Conservation (phyloP, 352 stramenopile species). For the Phytophthora pisi region DNA sequence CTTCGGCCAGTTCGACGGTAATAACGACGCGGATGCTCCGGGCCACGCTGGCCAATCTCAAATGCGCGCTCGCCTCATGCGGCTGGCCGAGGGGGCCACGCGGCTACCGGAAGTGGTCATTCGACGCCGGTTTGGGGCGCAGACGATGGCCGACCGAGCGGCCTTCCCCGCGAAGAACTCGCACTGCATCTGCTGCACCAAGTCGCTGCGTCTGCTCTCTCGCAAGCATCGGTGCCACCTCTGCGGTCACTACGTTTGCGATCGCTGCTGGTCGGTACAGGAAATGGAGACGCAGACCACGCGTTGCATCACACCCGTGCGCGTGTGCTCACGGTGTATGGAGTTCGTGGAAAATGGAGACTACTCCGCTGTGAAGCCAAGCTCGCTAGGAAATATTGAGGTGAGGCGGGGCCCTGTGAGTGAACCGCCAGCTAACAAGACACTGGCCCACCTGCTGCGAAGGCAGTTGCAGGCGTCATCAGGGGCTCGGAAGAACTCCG, state of each 20-base stretch:
- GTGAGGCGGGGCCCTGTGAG: conserved; percentile 24
- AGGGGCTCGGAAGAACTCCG: conserved; percentile 36
- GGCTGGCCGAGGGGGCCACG: conserved; percentile 36
- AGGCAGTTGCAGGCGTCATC: conserved; percentile 28
- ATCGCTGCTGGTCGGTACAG: conserved; percentile 36
- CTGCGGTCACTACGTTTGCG: conserved; percentile 39
- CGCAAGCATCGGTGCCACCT: conserved; percentile 37
- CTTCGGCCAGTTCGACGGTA: conserved; percentile 35
- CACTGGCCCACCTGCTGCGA: conserved; percentile 30
- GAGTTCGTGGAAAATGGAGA: conserved; percentile 57
- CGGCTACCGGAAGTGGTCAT: conserved; percentile 34
- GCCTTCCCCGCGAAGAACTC: conserved; percentile 31
- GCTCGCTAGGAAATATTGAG: conserved; percentile 20
- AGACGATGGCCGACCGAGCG: conserved; percentile 28
- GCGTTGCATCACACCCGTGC: conserved; percentile 31
- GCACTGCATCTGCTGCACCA: conserved; percentile 41
- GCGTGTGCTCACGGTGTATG: conserved; percentile 52
- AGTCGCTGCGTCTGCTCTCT: conserved; percentile 33
- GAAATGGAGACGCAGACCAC: conserved; percentile 32
- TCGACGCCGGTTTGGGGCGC: conserved; percentile 32
- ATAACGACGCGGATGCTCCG: neutral
- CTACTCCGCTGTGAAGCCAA: conserved; percentile 35
- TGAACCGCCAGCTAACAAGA: conserved; percentile 21
- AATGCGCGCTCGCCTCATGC: conserved; percentile 34
- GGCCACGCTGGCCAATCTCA: conserved; percentile 16